A percentile compares a stretch with the other conserved stretches of the same genome.
These are phyloP conservation scores for Chlorophyllum brunneum DNA, from an alignment of 768 basidiomycete species.

Conservation along the genomic window DNA sequence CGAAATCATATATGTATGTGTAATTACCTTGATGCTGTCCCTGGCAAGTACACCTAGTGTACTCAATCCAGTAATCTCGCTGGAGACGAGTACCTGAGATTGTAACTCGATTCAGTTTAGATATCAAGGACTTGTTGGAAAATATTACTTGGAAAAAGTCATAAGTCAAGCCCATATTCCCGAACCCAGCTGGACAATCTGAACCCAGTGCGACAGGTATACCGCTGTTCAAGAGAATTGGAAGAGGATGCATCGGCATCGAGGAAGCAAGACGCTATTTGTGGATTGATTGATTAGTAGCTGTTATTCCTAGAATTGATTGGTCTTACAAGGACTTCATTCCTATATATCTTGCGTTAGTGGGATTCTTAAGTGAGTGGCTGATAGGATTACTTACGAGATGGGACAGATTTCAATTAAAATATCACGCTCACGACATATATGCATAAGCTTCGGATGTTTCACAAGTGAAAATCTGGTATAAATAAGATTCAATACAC, in stretches of 20 bases:
- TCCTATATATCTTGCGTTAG: conserved; percentile 35
- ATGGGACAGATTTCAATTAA: conserved; percentile 78
- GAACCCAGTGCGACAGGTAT: conserved; percentile 67
- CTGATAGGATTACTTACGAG: conserved; percentile 46
- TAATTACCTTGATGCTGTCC: conserved; percentile 56
- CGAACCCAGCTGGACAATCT: too few species aligned
- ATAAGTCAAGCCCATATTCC: conserved; percentile 72
- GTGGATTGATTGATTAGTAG: too few species aligned
- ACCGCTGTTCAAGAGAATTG: conserved; percentile 66
- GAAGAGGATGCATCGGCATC: conserved; percentile 77
- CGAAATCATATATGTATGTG: not conserved
- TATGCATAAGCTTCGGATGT: conserved; percentile 68
- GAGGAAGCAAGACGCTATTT: conserved; percentile 67
- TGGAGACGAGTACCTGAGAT: conserved; percentile 47
- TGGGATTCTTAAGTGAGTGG: not conserved
- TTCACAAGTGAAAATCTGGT: conserved; percentile 67
- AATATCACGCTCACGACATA: conserved; percentile 60
- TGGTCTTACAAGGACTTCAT: conserved; percentile 61
- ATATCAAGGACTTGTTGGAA: too few species aligned
- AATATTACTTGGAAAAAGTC: conserved; percentile 68
- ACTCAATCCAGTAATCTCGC: conserved; percentile 61
- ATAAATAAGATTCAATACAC: too few species aligned
- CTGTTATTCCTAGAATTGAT: not conserved
- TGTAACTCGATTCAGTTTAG: not conserved
- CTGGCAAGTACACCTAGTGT: conserved; percentile 61